Evolutionary conservation across 2,329 filamentous ascomycete genomes (phyloP).

Genomic region (Penicillium sp.): DNA sequence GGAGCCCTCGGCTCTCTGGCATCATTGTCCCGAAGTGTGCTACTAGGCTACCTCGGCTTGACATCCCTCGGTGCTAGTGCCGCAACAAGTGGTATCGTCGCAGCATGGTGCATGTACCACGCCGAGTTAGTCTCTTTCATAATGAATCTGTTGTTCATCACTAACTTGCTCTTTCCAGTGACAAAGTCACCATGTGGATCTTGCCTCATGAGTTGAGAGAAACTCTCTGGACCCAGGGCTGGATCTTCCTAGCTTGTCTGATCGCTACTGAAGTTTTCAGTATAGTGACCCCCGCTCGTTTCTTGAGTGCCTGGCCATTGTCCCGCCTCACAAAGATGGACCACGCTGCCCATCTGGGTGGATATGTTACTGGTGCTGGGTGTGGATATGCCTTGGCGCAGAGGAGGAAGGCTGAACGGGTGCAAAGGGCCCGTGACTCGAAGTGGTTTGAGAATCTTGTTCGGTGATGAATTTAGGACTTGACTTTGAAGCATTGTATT

Average conservation of each 20-base stretch:
- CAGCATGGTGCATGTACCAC: constrained; percentile 48
- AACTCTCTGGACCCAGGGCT: constrained; percentile 41
- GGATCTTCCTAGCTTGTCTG: constrained; percentile 34
- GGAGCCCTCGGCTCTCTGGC: constrained; percentile 47
- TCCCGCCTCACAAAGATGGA: constrained; percentile 36
- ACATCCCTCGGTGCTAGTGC: constrained; percentile 52
- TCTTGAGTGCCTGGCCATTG: constrained; percentile 18
- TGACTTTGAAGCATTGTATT: not conserved
- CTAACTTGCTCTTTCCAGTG: constrained; percentile 25
- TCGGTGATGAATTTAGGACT: not conserved
- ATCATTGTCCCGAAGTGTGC: constrained; percentile 44
- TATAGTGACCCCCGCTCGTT: constrained; percentile 25
- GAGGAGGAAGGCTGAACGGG: constrained; percentile 13
- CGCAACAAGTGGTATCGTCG: constrained; percentile 48
- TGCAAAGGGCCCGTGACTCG: constrained; percentile 14
- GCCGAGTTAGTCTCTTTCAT: constrained; percentile 34
- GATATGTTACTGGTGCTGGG: constrained; percentile 36
- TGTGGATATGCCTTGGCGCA: constrained; percentile 19
- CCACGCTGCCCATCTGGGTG: constrained; percentile 42
- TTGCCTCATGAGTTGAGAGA: constrained; percentile 39
- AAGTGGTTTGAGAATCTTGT: constrained; percentile 14
- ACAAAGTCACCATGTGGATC: constrained; percentile 41
- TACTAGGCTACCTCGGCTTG: constrained; percentile 41
- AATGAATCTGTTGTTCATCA: not conserved
- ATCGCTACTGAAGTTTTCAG: constrained; percentile 37